A percentile compares a stretch with the other conserved stretches of the same genome.
These are phyloP conservation scores for Cercis canadensis DNA, from an alignment of 306 rosid genomes.

Conservation along the genomic window DNA sequence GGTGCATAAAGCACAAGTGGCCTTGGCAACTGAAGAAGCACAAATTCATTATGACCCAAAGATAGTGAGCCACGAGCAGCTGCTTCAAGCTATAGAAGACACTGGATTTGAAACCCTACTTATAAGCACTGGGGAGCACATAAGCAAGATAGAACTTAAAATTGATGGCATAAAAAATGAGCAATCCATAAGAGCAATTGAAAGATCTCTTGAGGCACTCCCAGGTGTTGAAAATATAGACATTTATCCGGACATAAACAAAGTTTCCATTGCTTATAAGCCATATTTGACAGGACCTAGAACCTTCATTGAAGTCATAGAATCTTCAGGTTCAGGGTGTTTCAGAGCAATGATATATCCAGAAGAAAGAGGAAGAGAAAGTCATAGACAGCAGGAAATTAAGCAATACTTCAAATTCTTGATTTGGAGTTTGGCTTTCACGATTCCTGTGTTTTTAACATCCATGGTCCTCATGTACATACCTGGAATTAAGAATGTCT, in stretches of 20 bases:
- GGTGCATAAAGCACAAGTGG: conserved; percentile 70
- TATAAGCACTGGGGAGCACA: conserved; percentile 63
- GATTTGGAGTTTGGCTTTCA: conserved; percentile 66
- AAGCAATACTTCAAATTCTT: conserved; percentile 53
- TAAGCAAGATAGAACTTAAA: conserved; percentile 68
- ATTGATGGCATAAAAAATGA: conserved; percentile 57
- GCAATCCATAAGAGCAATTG: conserved; percentile 44
- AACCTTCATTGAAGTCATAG: conserved; percentile 67
- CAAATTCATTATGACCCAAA: conserved; percentile 66
- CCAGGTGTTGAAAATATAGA: conserved; percentile 62
- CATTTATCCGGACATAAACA: conserved; percentile 37
- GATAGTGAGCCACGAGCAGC: conserved; percentile 46
- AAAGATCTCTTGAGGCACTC: conserved; percentile 50
- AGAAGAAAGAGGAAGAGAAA: conserved; percentile 54
- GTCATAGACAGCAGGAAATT: conserved; percentile 57
- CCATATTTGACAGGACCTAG: conserved; percentile 77
- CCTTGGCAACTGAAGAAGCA: conserved; percentile 79
- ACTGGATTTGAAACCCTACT: conserved; percentile 63
- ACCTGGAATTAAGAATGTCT: conserved; percentile 55
- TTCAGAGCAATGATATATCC: conserved; percentile 69
- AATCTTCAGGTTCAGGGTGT: conserved; percentile 65
- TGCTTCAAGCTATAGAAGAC: conserved; percentile 51
- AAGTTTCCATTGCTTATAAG: conserved; percentile 66
- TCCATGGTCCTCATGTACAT: conserved; percentile 84
- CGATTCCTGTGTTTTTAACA: conserved; percentile 76